A percentile compares a stretch with the other conserved stretches of the same genome.
These are phyloP conservation scores for Ceratocystis smalleyi DNA, from an alignment of 2,329 filamentous ascomycete species.

Conservation along the genomic window DNA sequence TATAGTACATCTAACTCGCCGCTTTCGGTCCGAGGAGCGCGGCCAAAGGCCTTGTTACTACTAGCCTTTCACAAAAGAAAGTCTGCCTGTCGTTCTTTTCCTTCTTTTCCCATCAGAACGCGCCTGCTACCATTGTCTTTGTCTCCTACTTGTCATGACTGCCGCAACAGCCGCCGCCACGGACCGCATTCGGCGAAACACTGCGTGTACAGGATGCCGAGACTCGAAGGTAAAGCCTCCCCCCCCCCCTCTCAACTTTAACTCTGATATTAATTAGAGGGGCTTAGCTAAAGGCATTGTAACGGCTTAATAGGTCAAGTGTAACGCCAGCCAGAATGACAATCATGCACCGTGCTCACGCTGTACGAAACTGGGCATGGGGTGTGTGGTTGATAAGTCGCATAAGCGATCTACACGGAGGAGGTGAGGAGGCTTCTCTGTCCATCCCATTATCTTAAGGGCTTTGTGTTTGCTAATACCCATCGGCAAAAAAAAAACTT, in stretches of 20 bases:
- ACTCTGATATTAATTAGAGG: background rate
- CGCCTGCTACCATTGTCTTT: background rate
- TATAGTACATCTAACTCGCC: background rate
- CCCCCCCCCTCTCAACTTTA: background rate
- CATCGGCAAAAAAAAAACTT: background rate
- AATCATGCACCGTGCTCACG: slow-evolving; percentile 30
- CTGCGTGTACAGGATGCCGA: slow-evolving; percentile 23
- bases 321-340: slow-evolving; percentile 26
- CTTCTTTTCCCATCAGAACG: background rate
- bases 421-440: slow-evolving; percentile 24
- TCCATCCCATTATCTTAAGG: background rate
- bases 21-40: background rate
- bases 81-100: background rate
- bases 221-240: slow-evolving; percentile 19
- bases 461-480: background rate
- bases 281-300: background rate
- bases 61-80: no score
- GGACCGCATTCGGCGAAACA: slow-evolving; percentile 22
- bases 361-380: slow-evolving; percentile 30
- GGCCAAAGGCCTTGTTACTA: background rate
- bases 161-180: slow-evolving; percentile 13
- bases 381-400: slow-evolving; percentile 32
- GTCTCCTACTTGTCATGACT: background rate
- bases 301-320: slow-evolving; percentile 27
- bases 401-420: slow-evolving; percentile 33